These are phyloP conservation scores for Zasmidium angulare DNA, from an alignment of 2,329 filamentous ascomycete species.

Conservation along the genomic window DNA sequence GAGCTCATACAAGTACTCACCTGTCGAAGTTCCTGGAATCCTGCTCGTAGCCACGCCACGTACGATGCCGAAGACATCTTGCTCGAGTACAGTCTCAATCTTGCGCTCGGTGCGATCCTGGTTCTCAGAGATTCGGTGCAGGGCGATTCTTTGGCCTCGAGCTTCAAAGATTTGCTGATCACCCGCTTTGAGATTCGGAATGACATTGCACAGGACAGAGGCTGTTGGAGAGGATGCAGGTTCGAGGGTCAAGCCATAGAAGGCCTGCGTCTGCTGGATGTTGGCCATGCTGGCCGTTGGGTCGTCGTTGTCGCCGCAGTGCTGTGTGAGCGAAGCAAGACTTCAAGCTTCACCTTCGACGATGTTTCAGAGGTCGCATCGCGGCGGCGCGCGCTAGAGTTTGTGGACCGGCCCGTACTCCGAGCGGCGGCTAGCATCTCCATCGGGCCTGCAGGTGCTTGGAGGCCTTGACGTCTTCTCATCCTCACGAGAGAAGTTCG, in stretches of 20 bases:
- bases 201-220: slow-evolving; percentile 89
- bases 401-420: neutral
- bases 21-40: slow-evolving; percentile 91
- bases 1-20: slow-evolving; percentile 47
- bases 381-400: neutral
- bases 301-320: slow-evolving; percentile 14
- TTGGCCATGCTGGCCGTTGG: slow-evolving; percentile 72
- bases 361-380: slow-evolving; percentile 1
- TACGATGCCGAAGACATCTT: slow-evolving; percentile 96
- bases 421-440: slow-evolving; percentile 12
- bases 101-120: slow-evolving; percentile 66
- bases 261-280: slow-evolving; percentile 89
- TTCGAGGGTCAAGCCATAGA: slow-evolving; percentile 96
- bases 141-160: slow-evolving; percentile 82
- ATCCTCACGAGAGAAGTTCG: neutral
- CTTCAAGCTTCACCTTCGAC: neutral
- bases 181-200: slow-evolving; percentile 70
- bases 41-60: slow-evolving; percentile 84
- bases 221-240: slow-evolving; percentile 85
- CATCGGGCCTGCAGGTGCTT: slow-evolving; percentile 11
- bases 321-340: neutral
- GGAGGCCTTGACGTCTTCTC: neutral
- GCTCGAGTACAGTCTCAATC: slow-evolving; percentile 79
- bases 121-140: slow-evolving; percentile 73
- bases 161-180: slow-evolving; percentile 97